Evolutionary conservation across 1,139 yeast species (phyloP), one percentile per base, ranked within the genome.

Genomic region (Candida sp.): DNA sequence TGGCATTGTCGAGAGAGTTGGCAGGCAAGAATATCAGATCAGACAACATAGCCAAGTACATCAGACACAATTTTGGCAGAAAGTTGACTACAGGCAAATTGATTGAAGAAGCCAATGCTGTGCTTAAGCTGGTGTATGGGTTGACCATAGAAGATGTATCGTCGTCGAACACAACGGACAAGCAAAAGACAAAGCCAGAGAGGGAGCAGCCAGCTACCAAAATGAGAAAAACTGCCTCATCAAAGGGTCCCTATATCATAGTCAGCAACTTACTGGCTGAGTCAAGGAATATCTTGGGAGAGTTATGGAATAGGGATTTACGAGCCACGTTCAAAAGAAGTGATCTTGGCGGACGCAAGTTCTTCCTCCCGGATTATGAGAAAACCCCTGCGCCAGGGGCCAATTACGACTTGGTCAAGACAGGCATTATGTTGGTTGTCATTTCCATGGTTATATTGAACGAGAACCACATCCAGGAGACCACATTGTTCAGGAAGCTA

Each of bases 391-490:
- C 59, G 8, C 67, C 68, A 1, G 53, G 51, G 11, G 58, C 69
- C 23, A 68, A 69, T 53, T 49, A 45, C 7, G 77, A 73, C 26
- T 57, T 74, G 38, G 63, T 71, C 8, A 69, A 66, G 50, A 54
- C 60, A 1, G 80, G 78, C 5, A 41, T 74, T 1, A 53, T 68
- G 46, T 52, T 67, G 23, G 52, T 69, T 23, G 58, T 74, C 3
- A 49, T 74, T 12, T 52, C 69, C 8, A 42, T 72, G n/a, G 54
- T 77, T 7, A 62, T 76, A 1, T 55, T 75, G 11, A 60, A 69
- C 30, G 77, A 72, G 32, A 75, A 75, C 54, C 69, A 72, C 52
- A 47, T 73, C 3, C 57, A 64, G 8, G 78, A 73, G 53, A 32
- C 47, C 3, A 68, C 65, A 27, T 57, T 77, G 27, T 43, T 65